Percentiles rank a stretch among this genome's conserved stretches.
phyloP scores from a whole-genome alignment of 2,329 filamentous ascomycete genomes.

The Exophiala oligosperma region DNA sequence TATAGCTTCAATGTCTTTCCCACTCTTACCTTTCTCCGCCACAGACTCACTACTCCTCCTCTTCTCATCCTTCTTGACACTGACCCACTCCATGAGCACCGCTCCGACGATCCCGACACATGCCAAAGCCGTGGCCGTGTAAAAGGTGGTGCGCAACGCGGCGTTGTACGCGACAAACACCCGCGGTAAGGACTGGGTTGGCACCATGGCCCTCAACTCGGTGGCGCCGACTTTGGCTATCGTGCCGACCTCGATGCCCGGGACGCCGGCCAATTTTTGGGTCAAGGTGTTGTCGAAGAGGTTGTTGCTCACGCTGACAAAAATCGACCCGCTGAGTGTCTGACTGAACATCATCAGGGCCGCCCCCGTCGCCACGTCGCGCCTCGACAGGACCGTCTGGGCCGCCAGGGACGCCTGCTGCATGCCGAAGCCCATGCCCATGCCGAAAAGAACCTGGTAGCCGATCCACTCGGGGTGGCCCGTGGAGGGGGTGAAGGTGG shows the following conservation, averaged over 20 bases:
- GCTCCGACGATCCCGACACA: slow-evolving; percentile 56
- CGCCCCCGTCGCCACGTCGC: slow-evolving; percentile 33
- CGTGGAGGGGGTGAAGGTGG: slow-evolving; percentile 3
- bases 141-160: slow-evolving; percentile 59
- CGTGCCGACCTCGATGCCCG: slow-evolving; percentile 42
- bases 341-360: slow-evolving; percentile 31
- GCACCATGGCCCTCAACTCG: slow-evolving; percentile 56
- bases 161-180: slow-evolving; percentile 65
- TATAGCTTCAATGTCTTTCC: too few species aligned
- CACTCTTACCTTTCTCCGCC: too few species aligned
- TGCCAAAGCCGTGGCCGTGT: slow-evolving; percentile 57
- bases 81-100: slow-evolving; percentile 62
- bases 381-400: slow-evolving; percentile 22
- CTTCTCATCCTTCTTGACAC: slow-evolving; percentile 54
- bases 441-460: slow-evolving; percentile 33
- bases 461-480: slow-evolving; percentile 31
- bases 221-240: slow-evolving; percentile 58
- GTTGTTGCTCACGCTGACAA: slow-evolving; percentile 27
- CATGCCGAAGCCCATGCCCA: slow-evolving; percentile 31
- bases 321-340: slow-evolving; percentile 30
- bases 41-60: not conserved
- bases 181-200: slow-evolving; percentile 47
- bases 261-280: slow-evolving; percentile 26
- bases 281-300: slow-evolving; percentile 26
- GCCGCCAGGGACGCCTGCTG: slow-evolving; percentile 25